Conservation (phyloP, 2,329 filamentous ascomycete species). For the Hirsutella minnesotensis region DNA sequence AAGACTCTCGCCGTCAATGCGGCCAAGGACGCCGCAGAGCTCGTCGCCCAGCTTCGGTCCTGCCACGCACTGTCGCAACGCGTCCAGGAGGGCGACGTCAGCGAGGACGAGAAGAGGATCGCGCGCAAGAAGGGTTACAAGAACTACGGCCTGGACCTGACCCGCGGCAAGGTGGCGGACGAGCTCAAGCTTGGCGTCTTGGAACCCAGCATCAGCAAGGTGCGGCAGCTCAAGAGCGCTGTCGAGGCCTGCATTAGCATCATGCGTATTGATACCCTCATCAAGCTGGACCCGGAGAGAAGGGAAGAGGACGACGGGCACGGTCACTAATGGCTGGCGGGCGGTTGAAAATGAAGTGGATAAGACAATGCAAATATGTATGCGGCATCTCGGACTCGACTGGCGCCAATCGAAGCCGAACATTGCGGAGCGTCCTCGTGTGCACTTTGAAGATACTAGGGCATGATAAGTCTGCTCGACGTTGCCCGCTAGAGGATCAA, state of each 20-base stretch:
- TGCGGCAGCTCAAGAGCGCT: conserved; percentile 94
- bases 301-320: conserved; percentile 68
- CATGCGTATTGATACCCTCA: conserved; percentile 98
- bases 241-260: conserved; percentile 98
- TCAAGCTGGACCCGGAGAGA: conserved; percentile 91
- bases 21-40: conserved; percentile 88
- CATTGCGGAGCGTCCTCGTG: too few relatives aligned
- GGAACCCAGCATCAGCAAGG: conserved; percentile 96
- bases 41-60: conserved; percentile 89
- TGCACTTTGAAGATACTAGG: too few relatives aligned
- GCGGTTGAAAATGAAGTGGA: conserved; percentile 5
- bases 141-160: conserved; percentile 92
- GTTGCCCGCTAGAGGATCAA: too few relatives aligned
- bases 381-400: too few relatives aligned
- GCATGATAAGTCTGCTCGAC: too few relatives aligned
- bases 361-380: background rate
- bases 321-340: conserved; percentile 48
- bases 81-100: conserved; percentile 71
- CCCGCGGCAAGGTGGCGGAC: conserved; percentile 82
- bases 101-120: conserved; percentile 77
- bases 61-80: conserved; percentile 90
- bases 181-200: conserved; percentile 89
- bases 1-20: conserved; percentile 96
- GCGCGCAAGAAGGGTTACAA: conserved; percentile 95
- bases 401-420: too few relatives aligned